Evolutionary conservation across 768 basidiomycete genomes (phyloP), one percentile per base, ranked within the genome.

Genomic region (Termitomyces titanicus): DNA sequence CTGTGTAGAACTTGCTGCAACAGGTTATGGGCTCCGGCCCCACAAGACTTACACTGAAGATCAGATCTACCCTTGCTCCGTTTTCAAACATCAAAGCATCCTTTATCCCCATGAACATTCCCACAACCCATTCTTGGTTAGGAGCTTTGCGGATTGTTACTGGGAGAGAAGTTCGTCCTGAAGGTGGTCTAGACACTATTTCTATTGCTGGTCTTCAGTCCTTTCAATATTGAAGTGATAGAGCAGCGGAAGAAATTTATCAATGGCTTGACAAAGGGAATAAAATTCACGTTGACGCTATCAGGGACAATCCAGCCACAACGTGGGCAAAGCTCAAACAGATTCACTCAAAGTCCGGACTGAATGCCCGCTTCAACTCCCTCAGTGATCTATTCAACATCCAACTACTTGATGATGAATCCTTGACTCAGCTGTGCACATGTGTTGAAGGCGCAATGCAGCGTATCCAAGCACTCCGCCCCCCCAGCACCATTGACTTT

Each of bases 301-400:
- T 47, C 11, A n/a, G 33, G 13, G 12, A 9, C 2, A 20, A 53
- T n/a, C 51, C 51, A 6, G 43, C 42, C 3, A 15, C 5, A 1
- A 44, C 45, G 51, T 53, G 51, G 42, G 33, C 18, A 8, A 53
- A 45, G 42, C 51, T 53, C 3, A n/a, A 29, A 9, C 29, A 53
- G 9, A 34, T 49, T 18, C 47, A 49, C 34, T 33, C 29, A 18
- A 49, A 49, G 15, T 34, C 47, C 8, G 33, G 31, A 5, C 47
- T 31, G 2, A 51, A 51, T n/a, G 42, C 42, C 10, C 42, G 42
- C 4, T 44, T 44, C 42, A 44, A 44, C 18, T 44, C 24, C 18
- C 27, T 38, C 29, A 35, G 31, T 15, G 44, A 53, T 37, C 43
- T 53, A 3, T 45, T 53, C 15, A 15, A 15, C 31, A 52, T 52